Conservation (phyloP, 495 filamentous ascomycete genomes). For the Pyronema domesticum region DNA sequence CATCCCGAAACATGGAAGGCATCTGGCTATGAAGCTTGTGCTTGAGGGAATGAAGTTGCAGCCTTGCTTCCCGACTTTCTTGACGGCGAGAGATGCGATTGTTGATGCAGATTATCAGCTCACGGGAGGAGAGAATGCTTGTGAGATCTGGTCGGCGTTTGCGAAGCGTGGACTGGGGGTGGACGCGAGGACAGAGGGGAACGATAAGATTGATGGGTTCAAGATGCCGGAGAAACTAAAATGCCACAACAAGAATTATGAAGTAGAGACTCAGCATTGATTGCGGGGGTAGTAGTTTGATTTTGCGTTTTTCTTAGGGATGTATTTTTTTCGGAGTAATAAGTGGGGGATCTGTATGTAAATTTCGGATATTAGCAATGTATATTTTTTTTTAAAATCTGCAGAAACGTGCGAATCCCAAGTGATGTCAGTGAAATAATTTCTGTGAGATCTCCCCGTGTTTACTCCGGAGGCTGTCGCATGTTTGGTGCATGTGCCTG, state of each 20-base stretch:
- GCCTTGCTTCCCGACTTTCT: constrained; percentile 36
- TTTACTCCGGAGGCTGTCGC: no score
- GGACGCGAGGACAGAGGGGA: constrained; percentile 13
- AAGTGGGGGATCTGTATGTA: no score
- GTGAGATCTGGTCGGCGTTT: constrained; percentile 37
- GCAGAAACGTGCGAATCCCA: no score
- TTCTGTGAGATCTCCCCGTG: no score
- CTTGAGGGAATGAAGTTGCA: constrained; percentile 37
- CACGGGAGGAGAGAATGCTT: constrained; percentile 34
- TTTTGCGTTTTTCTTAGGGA: no score
- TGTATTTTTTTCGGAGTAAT: no score
- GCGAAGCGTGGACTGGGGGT: constrained; percentile 34
- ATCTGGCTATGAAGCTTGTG: constrained; percentile 35
- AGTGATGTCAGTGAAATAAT: no score
- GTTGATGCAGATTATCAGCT: constrained; percentile 34
- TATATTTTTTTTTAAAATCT: no score
- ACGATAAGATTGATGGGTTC: not conserved
- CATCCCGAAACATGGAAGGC: constrained; percentile 35
- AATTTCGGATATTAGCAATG: no score
- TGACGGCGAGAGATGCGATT: constrained; percentile 35
- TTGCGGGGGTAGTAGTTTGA: no score
- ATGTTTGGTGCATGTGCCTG: no score
- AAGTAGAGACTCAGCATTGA: no score
- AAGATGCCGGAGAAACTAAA: not conserved
- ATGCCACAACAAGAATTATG: not conserved